phyloP scores from a whole-genome alignment of 2,329 filamentous ascomycete species.

The Penicillium sp. region DNA sequence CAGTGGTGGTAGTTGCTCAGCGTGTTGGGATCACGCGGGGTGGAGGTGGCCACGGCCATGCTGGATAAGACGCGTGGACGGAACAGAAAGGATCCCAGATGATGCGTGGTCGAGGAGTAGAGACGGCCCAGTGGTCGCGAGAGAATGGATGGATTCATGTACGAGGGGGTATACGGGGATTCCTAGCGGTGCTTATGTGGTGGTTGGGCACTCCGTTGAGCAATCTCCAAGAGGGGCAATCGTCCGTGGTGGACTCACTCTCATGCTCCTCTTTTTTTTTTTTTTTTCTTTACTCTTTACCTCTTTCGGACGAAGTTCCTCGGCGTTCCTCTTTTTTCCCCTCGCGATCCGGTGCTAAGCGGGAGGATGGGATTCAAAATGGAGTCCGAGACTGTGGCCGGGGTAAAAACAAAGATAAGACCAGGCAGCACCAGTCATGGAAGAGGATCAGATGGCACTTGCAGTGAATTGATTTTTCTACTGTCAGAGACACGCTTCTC shows the following conservation, averaged over 20 bases:
- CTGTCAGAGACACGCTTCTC: too few species aligned
- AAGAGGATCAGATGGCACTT: too few species aligned
- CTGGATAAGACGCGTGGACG: slow-evolving; percentile 9
- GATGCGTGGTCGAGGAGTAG: background rate
- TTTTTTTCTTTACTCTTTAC: background rate
- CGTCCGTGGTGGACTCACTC: too few species aligned
- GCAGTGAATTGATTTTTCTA: too few species aligned
- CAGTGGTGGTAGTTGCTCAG: slow-evolving; percentile 87
- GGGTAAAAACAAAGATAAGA: too few species aligned
- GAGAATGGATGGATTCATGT: background rate
- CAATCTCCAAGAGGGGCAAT: background rate
- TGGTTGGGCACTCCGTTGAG: background rate
- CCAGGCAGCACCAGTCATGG: too few species aligned
- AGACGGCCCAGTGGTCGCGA: slow-evolving; percentile 1
- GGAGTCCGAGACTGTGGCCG: too few species aligned
- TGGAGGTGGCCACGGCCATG: slow-evolving; percentile 36
- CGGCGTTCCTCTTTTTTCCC: background rate
- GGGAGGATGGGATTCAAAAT: background rate
- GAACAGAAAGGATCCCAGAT: background rate
- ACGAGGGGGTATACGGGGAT: background rate
- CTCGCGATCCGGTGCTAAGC: slow-evolving; percentile 3
- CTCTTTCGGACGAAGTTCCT: background rate
- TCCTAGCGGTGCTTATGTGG: background rate
- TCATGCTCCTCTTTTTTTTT: background rate
- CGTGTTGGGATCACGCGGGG: slow-evolving; percentile 75